phyloP scores from a whole-genome alignment of 129 eudicot genomes.

The Apium graveolens region DNA sequence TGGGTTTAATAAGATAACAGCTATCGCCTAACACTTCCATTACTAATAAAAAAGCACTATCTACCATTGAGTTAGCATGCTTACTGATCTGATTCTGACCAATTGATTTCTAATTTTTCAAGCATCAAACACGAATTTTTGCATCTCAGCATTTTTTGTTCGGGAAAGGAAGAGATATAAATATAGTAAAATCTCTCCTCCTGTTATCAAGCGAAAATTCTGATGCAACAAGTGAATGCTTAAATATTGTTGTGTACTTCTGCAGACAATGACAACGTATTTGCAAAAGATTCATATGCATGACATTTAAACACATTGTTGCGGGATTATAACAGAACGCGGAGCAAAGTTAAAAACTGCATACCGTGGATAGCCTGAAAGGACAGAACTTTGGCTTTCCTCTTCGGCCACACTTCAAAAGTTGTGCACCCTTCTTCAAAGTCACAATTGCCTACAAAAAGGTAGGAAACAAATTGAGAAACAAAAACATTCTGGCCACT shows the following conservation, averaged over 20 bases:
- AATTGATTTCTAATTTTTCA: not conserved
- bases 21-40: not conserved
- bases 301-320: not conserved
- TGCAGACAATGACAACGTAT: not conserved
- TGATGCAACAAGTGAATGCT: not conserved
- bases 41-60: not conserved
- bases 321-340: not conserved
- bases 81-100: not conserved
- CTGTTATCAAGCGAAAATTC: not conserved
- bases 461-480: not conserved
- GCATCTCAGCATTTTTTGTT: not conserved
- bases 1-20: not conserved
- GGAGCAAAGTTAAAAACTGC: conserved; percentile 9
- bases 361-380: conserved; percentile 50
- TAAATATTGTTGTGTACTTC: no score
- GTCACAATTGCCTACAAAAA: conserved; percentile 53
- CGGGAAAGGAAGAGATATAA: no score
- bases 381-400: conserved; percentile 64
- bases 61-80: not conserved
- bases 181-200: no score
- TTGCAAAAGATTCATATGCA: not conserved
- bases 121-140: not conserved
- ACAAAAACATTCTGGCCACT: conserved; percentile 6
- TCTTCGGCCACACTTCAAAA: conserved; percentile 48
- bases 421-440: conserved; percentile 62